Evolutionary conservation across 2,329 filamentous ascomycete genomes (phyloP), one percentile per base, ranked within the genome.

Genomic region (Diaporthe velutina): DNA sequence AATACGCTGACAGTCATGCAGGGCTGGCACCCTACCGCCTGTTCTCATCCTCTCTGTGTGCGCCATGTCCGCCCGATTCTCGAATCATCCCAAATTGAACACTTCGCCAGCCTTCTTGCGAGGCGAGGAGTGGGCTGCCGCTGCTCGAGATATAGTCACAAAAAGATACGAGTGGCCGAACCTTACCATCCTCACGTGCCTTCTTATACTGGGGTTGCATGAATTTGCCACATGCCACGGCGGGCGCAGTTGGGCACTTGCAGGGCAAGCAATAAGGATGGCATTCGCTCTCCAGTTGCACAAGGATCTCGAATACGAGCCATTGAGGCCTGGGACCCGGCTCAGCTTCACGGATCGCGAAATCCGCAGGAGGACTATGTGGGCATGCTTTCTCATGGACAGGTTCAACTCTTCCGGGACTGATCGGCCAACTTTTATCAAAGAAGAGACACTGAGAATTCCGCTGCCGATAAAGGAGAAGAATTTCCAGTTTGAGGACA

Each of bases 181-280:
- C 81, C 97, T 98, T 77, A 98, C 96, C 3, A 98, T 98, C 55
- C 85, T 99, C 60, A 98, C 96, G 7, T 97, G 96, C 61, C 93
- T 98, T 76, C 84, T 98, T 12, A 90, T 98, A 25, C 89, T 98
- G 22, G 96, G 95, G 4, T 87, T 99, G 50, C 96, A 99, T 82
- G 96, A 98, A 80, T 98, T 98, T 79, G 97, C 97, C 73, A 98
- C 96, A 17, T 98, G 97, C 81, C 96, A 98, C 82, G 97, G 97
- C 74, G 96, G 96, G 19, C 91, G 96, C 78, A 98, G 96, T 82
- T 99, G 97, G 97, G 95, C 97, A 75, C 91, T 98, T 77, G 96
- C 96, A 25, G 97, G 97, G 1, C 96, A 98, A 87, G 97, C 96
- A 19, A 95, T 98, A 80, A 91, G 97, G 52, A 98, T 98, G 97